Evolutionary conservation across 352 stramenopile species (phyloP).

Genomic region (Nothophytophthora sp.): DNA sequence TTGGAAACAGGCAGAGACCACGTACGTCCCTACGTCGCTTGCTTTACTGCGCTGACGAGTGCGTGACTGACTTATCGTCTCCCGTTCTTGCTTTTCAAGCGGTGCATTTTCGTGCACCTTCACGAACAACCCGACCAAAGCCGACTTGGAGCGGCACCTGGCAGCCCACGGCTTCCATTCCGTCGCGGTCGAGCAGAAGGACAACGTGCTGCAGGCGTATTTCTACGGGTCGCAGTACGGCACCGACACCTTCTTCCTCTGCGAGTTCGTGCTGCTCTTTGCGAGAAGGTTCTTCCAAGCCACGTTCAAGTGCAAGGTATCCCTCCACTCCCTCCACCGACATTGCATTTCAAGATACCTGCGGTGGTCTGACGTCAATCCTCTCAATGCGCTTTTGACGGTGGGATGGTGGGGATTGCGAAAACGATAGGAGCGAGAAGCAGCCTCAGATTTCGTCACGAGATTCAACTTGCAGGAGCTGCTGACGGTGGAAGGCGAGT

Average conservation of each 20-base stretch:
- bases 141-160: slow-evolving; percentile 51
- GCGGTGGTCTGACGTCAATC: slow-evolving; percentile 3
- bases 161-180: slow-evolving; percentile 52
- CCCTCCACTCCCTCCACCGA: slow-evolving; percentile 2
- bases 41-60: neutral
- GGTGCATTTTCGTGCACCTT: slow-evolving; percentile 79
- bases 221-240: slow-evolving; percentile 64
- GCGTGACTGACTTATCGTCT: neutral
- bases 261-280: slow-evolving; percentile 79
- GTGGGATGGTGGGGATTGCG: neutral
- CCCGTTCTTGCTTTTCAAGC: slow-evolving; percentile 16
- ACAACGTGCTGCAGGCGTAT: slow-evolving; percentile 66
- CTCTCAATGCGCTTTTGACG: neutral
- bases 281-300: slow-evolving; percentile 77
- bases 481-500: slow-evolving; percentile 36
- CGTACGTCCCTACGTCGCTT: slow-evolving; percentile 33
- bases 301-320: slow-evolving; percentile 83
- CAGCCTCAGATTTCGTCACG: slow-evolving; percentile 61
- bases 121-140: slow-evolving; percentile 45
- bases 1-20: slow-evolving; percentile 70
- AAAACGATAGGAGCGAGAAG: slow-evolving; percentile 48
- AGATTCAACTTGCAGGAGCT: slow-evolving; percentile 76
- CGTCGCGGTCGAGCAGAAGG: slow-evolving; percentile 48
- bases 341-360: neutral
- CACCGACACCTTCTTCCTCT: slow-evolving; percentile 54